phyloP scores from a whole-genome alignment of 2,329 filamentous ascomycete species.

The Claviceps purpurea region DNA sequence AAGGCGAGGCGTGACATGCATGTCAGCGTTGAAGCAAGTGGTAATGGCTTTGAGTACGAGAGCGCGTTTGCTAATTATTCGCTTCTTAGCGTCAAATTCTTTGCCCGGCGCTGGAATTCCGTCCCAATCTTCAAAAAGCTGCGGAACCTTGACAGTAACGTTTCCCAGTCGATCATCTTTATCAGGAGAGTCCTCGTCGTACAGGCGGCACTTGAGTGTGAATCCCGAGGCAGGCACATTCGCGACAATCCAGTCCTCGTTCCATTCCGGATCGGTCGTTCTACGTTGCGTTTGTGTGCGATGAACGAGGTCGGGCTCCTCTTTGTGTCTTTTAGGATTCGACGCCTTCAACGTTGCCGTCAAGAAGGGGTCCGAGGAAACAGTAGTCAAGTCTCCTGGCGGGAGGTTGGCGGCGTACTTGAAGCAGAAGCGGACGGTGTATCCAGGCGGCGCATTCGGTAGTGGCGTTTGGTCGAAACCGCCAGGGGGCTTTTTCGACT shows the following conservation, averaged over 20 bases:
- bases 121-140: conserved; percentile 50
- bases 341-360: conserved; percentile 59
- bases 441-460: conserved; percentile 61
- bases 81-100: conserved; percentile 64
- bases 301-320: conserved; percentile 62
- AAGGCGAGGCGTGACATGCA: conserved; percentile 57
- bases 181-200: conserved; percentile 81
- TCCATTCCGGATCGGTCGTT: conserved; percentile 65
- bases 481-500: conserved; percentile 43
- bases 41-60: conserved; percentile 61
- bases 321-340: conserved; percentile 66
- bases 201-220: conserved; percentile 70
- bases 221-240: conserved; percentile 76
- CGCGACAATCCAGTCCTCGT: conserved; percentile 75
- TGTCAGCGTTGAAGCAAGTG: conserved; percentile 44
- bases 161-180: conserved; percentile 82
- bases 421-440: conserved; percentile 75
- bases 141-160: conserved; percentile 54
- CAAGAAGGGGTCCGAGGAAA: conserved; percentile 75
- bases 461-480: conserved; percentile 72
- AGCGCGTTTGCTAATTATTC: conserved; percentile 74
- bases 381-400: conserved; percentile 61
- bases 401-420: conserved; percentile 71
- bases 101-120: conserved; percentile 48
- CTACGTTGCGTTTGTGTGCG: conserved; percentile 65